Evolutionary conservation across 371 early-diverging fungal genomes (phyloP).

Genomic region (Mortierella sp.): DNA sequence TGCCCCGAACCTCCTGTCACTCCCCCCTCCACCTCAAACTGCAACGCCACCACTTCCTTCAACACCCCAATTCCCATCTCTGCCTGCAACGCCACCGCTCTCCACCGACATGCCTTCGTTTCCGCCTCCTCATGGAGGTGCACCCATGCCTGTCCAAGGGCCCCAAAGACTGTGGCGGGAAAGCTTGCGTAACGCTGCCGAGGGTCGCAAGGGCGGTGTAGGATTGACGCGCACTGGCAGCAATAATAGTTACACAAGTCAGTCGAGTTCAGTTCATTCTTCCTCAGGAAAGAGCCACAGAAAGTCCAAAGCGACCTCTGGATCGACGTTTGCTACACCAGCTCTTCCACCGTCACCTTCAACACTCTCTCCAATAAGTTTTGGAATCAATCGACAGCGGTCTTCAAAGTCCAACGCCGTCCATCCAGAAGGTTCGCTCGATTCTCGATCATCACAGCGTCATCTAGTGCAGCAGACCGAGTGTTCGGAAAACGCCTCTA

Average conservation of each 20-base stretch:
- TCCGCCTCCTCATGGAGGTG: constrained; percentile 6
- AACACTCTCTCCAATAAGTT: constrained; percentile 21
- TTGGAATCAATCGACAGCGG: constrained; percentile 8
- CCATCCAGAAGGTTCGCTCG: constrained; percentile 15
- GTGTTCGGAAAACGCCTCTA: constrained; percentile 27
- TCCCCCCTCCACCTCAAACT: constrained; percentile 9
- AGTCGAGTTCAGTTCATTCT: constrained; percentile 8
- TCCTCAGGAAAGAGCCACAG: constrained; percentile 7
- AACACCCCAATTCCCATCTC: no score
- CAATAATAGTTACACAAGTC: constrained; percentile 11
- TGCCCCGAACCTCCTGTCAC: no score
- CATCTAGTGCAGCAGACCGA: constrained; percentile 1
- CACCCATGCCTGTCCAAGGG: constrained; percentile 10
- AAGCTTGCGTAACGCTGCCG: constrained; percentile 33
- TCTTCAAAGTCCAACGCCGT: constrained; percentile 7
- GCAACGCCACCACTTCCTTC: no score
- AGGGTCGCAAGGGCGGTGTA: constrained; percentile 17
- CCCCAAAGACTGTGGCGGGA: constrained; percentile 33
- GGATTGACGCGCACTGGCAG: constrained; percentile 15
- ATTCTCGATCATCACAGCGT: background rate
- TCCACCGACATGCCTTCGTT: constrained; percentile 11
- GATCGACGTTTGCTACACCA: constrained; percentile 28
- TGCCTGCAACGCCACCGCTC: constrained; percentile 3
- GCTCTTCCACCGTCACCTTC: constrained; percentile 32
- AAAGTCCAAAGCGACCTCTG: constrained; percentile 28